Evolutionary conservation across 192 early-diverging fungal species (phyloP), one percentile per base, ranked within the genome.

Genomic region (Coemansia pectinata): DNA sequence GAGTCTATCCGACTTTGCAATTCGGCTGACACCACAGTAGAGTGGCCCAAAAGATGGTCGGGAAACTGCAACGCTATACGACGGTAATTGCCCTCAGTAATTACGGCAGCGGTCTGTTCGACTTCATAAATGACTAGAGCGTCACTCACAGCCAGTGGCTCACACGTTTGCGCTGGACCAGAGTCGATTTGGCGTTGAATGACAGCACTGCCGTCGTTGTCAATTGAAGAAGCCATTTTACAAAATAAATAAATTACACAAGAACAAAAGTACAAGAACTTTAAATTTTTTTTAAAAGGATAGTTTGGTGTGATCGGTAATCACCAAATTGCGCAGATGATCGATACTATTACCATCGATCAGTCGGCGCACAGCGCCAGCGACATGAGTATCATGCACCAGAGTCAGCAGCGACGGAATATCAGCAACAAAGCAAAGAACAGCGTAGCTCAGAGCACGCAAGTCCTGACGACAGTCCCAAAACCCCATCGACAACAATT

Each of bases 61-160:
- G 97, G 95, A 78, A 99, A 99, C 78, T 99, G 97, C 45, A 99
- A 87, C 2, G 92, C 92, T 9, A 93, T 85, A 71, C 66, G 67
- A 50, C 67, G 67, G 77, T 85, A 90, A 0, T 72, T 76, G 14
- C 84, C 71, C 10, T 79, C 60, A 15, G 60, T 33, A 21, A 92
- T 87, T 10, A 74, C 59, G 2, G 78, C 63, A 3, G 90, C 85
- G 0, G 90, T 90, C n/a, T 87, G 85, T 36, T 87, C 83, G 17
- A 93, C 77, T 66, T 92, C 90, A 72, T 91, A 92, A 21, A 87
- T 69, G 1, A 63, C 47, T 7, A 77, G 57, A 10, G 87, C 81
- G 59, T 89, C 71, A 19, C 67, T 64, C 0, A 71, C 45, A 5
- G 81, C 72, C 6, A 76, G 53, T 31, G 70, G 53, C 1, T 63